Evolutionary conservation across 2,329 filamentous ascomycete genomes (phyloP).

Genomic region (Fusarium goolgardi): DNA sequence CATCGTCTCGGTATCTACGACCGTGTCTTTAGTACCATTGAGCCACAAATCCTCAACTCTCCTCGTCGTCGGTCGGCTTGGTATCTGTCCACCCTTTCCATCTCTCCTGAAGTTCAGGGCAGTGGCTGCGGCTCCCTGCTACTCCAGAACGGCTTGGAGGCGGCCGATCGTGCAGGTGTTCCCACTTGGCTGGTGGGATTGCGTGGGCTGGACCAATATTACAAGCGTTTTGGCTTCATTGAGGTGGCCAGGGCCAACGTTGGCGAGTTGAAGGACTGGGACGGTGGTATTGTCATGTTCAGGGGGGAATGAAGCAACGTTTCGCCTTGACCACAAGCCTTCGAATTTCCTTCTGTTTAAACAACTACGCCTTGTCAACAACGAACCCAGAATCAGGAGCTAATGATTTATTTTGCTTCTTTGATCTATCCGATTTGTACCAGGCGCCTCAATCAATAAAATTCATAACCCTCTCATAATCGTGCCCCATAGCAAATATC

Average conservation of each 20-base stretch:
- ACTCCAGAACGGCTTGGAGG: conserved; percentile 47
- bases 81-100: conserved; percentile 53
- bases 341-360: neutral
- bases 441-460: conserved; percentile 15
- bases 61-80: conserved; percentile 49
- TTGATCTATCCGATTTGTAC: conserved; percentile 6
- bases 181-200: conserved; percentile 52
- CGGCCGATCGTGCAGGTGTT: conserved; percentile 47
- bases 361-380: neutral
- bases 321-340: neutral
- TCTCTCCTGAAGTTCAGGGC: conserved; percentile 50
- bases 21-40: conserved; percentile 44
- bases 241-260: conserved; percentile 53
- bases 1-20: conserved; percentile 41
- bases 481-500: conserved; percentile 19
- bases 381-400: neutral
- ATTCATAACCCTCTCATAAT: conserved; percentile 20
- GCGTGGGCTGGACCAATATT: conserved; percentile 49
- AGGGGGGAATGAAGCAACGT: conserved; percentile 45
- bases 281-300: conserved; percentile 54
- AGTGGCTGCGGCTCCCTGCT: conserved; percentile 49
- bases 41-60: conserved; percentile 45
- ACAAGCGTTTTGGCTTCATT: conserved; percentile 50
- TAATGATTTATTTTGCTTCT: conserved; percentile 8
- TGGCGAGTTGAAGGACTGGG: conserved; percentile 52